Conservation (phyloP, 2,329 filamentous ascomycete species). For the Colletotrichum theobromicola region DNA sequence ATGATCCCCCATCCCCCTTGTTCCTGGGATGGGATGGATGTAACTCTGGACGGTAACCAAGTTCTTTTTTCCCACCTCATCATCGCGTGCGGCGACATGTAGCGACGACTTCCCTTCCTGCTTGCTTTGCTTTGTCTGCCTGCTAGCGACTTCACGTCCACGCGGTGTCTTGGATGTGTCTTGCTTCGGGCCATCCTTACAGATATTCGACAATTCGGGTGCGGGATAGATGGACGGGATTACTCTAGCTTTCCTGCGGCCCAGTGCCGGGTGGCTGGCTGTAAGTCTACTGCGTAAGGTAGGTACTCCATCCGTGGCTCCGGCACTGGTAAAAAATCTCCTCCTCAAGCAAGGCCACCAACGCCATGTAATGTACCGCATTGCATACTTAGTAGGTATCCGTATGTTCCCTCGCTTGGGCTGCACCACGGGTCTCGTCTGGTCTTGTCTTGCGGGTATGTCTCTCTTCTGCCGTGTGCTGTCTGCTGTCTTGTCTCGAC, state of each 20-base stretch:
- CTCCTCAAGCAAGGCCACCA: background rate
- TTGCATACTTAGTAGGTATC: no score
- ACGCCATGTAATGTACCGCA: background rate
- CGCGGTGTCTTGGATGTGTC: constrained; percentile 1
- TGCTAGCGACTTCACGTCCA: background rate
- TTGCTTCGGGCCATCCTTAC: background rate
- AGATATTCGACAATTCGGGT: constrained; percentile 4
- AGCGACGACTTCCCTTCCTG: background rate
- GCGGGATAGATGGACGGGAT: background rate
- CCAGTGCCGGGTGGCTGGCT: background rate
- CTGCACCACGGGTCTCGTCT: background rate
- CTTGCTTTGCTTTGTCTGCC: no score
- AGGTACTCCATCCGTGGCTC: background rate
- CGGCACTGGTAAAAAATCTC: background rate
- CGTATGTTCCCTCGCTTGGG: constrained; percentile 4
- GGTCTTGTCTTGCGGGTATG: constrained; percentile 2
- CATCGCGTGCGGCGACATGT: background rate
- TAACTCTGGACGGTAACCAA: background rate
- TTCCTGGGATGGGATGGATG: background rate
- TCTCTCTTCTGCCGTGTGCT: constrained; percentile 1
- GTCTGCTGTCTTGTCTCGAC: background rate
- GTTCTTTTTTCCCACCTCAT: background rate
- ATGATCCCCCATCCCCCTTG: background rate
- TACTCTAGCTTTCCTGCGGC: background rate
- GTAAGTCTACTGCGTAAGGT: no score